Evolutionary conservation across 257 asterid genomes (phyloP), one percentile per base, ranked within the genome.

Genomic region (Striga asiatica): DNA sequence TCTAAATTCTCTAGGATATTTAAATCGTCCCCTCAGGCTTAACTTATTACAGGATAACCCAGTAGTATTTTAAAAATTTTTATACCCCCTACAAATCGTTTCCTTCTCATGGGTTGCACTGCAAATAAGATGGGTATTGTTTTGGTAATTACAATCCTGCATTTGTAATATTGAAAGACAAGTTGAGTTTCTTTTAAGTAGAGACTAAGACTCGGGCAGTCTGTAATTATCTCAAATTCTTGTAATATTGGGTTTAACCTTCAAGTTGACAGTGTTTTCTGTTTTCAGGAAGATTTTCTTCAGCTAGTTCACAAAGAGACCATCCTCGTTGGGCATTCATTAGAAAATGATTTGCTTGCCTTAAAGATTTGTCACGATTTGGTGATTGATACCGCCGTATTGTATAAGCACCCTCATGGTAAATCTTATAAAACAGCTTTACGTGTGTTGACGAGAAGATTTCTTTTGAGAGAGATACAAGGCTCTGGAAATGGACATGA

Each of bases 401-500:
- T 92, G 41, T 92, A 92, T 72, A 82, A 78, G 72, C 88, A 84
- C 67, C 99, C 99, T 46, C 74, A 75, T n/a, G 97, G 94, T 3
- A 71, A 79, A 25, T 80, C 93, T 25, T 79, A 78, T 69, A 92
- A 92, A 76, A 76, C 94, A 24, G 99, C 99, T 65, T 69, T 92
- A 41, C 97, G 97, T 37, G 91, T 92, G 34, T 73, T 92, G 58
- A 71, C 89, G 51, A 71, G 86, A 66, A 84, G 49, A 70, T 84
- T 82, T 65, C 97, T 84, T 50, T 74, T 74, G 55, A 81, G 85
- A 73, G 93, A 72, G 74, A 92, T 92, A 62, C 99, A 88, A 63
- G 83, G 75, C 68, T 84, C 99, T 12, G 91, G 70, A 63, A 84
- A 81, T 45, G 99, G 99, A 35, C 99, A 88, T 37, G 98, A 92